Percentiles rank a stretch among this genome's conserved stretches.
Conservation (phyloP, 148 eudicot genomes). For the Drosera capensis region DNA sequence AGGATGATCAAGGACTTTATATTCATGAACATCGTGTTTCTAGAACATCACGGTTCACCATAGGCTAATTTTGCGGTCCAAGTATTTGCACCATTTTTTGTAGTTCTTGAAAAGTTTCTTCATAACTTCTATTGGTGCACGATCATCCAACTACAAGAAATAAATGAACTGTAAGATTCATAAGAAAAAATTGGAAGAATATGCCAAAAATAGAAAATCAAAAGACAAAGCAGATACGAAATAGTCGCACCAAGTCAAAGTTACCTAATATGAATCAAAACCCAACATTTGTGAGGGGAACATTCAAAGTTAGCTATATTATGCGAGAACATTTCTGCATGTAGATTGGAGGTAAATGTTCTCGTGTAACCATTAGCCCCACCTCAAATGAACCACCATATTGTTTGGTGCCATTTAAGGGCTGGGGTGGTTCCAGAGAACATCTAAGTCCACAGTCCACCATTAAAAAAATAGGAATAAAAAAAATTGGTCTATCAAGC, state of each 20-base stretch:
- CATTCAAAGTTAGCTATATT: too few relatives aligned
- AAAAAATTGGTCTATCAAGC: neutral
- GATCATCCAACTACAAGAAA: slow-evolving; percentile 74
- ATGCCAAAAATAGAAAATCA: too few relatives aligned
- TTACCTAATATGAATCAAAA: too few relatives aligned
- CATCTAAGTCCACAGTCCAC: neutral
- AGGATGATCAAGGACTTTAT: neutral
- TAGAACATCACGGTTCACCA: slow-evolving; percentile 38
- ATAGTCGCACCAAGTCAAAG: too few relatives aligned
- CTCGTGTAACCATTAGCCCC: too few relatives aligned
- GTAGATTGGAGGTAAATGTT: too few relatives aligned
- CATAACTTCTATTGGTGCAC: slow-evolving; percentile 87
- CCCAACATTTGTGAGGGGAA: too few relatives aligned
- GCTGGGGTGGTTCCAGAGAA: neutral
- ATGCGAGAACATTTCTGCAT: too few relatives aligned
- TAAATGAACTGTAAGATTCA: neutral
- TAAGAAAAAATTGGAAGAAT: neutral
- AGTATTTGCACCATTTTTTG: slow-evolving; percentile 97
- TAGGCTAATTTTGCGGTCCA: slow-evolving; percentile 96
- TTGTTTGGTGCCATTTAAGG: too few relatives aligned
- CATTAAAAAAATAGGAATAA: too few relatives aligned
- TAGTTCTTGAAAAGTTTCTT: slow-evolving; percentile 97
- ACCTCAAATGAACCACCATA: too few relatives aligned
- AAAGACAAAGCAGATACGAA: neutral
- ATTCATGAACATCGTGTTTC: neutral